Base-by-base conservation (phyloP, 768 basidiomycete species). In the Phallus indusiatus region DNA sequence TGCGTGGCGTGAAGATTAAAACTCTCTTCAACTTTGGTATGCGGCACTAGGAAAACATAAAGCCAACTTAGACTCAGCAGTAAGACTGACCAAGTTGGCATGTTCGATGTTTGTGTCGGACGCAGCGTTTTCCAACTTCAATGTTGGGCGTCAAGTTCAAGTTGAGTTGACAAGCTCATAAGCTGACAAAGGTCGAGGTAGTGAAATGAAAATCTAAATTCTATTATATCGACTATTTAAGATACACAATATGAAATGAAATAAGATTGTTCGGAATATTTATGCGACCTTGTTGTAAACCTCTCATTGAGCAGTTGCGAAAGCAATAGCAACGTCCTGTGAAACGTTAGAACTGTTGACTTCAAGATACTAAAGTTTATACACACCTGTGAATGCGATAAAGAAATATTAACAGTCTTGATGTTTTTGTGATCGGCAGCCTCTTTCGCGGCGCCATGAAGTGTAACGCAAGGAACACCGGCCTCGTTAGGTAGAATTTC, bases 21-120 rank as follows among this genome's bases (percentile, higher is more conserved):
- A 67, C 88, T 90, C 73, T 99, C 96, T 71, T 99, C 96, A 28
- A 99, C 96, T 74, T 99, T 99, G 3, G 90, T 89, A 69, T 88
- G 92, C 0, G 96, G 95, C 1, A 90, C 81, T 2, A 90, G 73
- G 22, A 88, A 64, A 51, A 94, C 86, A 63, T 95, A 87, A 1
- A 67, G 64, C 78, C 83, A 88, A 55, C 76, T 75, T 50, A 53
- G 35, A 42, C 12, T 42, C 12, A 14, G 9, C 4, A 42, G 9
- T n/a, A 42, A n/a, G 42, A 42, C 42, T 28, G 28, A 28, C 42
- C 42, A 42, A 42, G 42, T 12, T 42, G n/a, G 12, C 42, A 42
- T 42, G 42, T 12, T 10, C 2, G 42, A 10, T 2, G n/a, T 42
- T 42, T 3, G 28, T 7, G 28, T 28, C 28, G 28, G 28, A 28